Evolutionary conservation across 495 filamentous ascomycete species (phyloP), one percentile per base, ranked within the genome.

Genomic region (Sordaria brevicollis): DNA sequence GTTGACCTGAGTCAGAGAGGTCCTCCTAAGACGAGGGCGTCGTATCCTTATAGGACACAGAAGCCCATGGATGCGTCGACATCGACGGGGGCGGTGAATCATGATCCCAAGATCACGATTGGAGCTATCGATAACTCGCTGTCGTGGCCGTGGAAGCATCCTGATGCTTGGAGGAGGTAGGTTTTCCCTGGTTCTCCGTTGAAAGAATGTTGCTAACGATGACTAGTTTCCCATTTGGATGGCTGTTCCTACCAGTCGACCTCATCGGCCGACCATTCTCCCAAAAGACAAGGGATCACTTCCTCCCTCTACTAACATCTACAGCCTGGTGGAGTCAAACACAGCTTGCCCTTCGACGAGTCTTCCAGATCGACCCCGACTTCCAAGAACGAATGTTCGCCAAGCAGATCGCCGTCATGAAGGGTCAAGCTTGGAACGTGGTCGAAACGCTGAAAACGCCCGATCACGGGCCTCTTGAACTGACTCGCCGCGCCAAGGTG

Each of bases 101-200:
- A 83, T 31, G 86, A 86, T 13, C 87, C 91, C 33, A 84, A 86
- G 38, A 88, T 97, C 37, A 85, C 88, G 13, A 86, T 99, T 70
- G 95, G 95, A 31, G 95, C 95, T 68, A 99, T 99, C 73, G 95
- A 99, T 78, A 99, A 99, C 78, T 97, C 93, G 74, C 76, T 99
- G 67, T 98, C 95, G 8, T 99, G 96, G 92, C 95, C 95, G 10
- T 99, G 95, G 95, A 99, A 99, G 79, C 95, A 99, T 74, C 95
- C 95, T 1, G 95, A 99, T 83, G 94, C 95, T 36, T 89, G 87
- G 87, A 81, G 87, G 72, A 85, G 83, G 83, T 85, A 72, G 68
- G 74, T 57, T 13, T n/a, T 43, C 1, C 15, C 15, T 8, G 0
- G 9, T 19, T 43, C 5, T 4, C 31, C 7, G 8, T n/a, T 9